Evolutionary conservation across 306 rosid genomes (phyloP), one percentile per base, ranked within the genome.

Genomic region (Cucurbita moschata): DNA sequence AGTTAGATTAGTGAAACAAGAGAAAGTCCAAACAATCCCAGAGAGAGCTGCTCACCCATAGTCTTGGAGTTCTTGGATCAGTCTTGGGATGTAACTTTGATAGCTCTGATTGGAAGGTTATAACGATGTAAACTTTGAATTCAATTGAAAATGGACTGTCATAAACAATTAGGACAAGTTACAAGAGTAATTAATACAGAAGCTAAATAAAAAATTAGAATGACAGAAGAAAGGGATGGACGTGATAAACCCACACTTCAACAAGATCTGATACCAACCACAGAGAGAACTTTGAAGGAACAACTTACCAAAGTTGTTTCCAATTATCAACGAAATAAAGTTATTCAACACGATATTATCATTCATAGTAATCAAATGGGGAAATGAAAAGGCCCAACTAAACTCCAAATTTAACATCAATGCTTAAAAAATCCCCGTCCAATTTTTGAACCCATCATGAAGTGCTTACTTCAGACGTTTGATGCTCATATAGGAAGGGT

Each of bases 101-200:
- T 63, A 94, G 83, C 77, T 90, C 90, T 61, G 97, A 89, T 63
- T 85, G 89, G 74, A 94, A 94, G 73, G 81, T 86, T 80, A 94
- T 78, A 37, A 84, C 92, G 68, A 90, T 77, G 52, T 87, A 82
- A 63, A 86, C 88, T 84, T 90, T 87, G 77, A 90, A 94, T 76
- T 94, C 97, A 59, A 94, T 79, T 39, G 98, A 90, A 82, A 94
- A 94, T 75, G 96, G 96, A 44, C 98, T 94, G 91, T 90, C 83
- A 76, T 58, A 72, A 72, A 3, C 10, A n/a, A 39, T 35, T 7
- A 16, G 57, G 35, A 11, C 21, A 62, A 68, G 42, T 80, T 46
- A 54, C 49, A 3, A 4, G 77, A 5, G 12, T n/a, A 21, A 74
- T 55, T n/a, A 21, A 74, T 55, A 26, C n/a, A 62, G 7, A 73